Evolutionary conservation across 192 early-diverging fungal genomes (phyloP), one percentile per base, ranked within the genome.

Genomic region (Backusella morwellensis): DNA sequence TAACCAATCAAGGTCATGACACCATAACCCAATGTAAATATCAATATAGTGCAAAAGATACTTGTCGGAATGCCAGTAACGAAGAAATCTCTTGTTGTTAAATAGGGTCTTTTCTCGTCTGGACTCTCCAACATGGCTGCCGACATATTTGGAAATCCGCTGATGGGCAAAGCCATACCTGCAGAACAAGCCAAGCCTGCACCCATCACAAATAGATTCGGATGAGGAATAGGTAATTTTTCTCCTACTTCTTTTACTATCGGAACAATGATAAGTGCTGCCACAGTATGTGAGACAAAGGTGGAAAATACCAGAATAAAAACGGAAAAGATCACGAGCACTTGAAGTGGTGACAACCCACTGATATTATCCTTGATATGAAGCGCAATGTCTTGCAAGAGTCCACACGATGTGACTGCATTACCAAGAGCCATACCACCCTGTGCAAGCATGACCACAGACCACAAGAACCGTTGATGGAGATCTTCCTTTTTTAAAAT

Each of bases 271-370:
- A 94, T 94, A 66, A 94, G 81, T 2, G 93, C 93, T 0, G 90
- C 93, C 26, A 94, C 93, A 0, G 93, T 94, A 75, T 94, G 93
- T 7, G 86, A 88, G 35, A 94, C 90, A 79, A 94, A 94, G 14
- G 87, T 89, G 6, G 93, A 89, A 73, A 91, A 88, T 17, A 93
- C 87, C 34, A 91, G 66, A 11, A 92, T 91, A 67, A 93, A 78
- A 1, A 79, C 79, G 32, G 87, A 82, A 69, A 94, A 89, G 54
- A 93, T 78, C 38, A 85, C 52, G 32, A 92, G 69, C 66, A 90
- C 87, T 9, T 79, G 78, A 78, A 89, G 89, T 68, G 85, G 42
- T 4, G 88, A 82, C 35, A 93, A 34, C 8, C 78, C 81, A 41
- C 75, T 69, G 66, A 92, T 78, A 19, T 85, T 81, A 2, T 85